Evolutionary conservation across 2,329 filamentous ascomycete genomes (phyloP).

Genomic region (Cladorrhinum sp.): DNA sequence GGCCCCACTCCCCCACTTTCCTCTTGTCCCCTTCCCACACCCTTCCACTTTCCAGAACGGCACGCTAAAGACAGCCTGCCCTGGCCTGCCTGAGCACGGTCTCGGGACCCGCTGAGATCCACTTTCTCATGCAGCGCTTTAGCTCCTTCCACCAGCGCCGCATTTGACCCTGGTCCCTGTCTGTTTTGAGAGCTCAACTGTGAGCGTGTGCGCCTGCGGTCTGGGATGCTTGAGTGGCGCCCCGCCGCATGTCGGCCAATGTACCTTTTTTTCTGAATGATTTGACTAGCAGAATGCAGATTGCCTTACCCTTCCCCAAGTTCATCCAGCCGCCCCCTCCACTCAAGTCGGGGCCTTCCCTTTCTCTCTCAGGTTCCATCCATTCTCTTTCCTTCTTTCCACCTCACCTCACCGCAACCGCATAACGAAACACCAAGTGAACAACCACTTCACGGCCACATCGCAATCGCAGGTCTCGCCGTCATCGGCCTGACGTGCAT

Average conservation of each 20-base stretch:
- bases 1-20: constrained; percentile 11
- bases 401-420: constrained; percentile 1
- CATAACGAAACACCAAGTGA: constrained; percentile 1
- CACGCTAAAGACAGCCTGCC: constrained; percentile 17
- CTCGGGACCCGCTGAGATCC: constrained; percentile 13
- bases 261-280: constrained; percentile 23
- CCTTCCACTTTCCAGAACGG: constrained; percentile 21
- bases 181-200: constrained; percentile 15
- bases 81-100: constrained; percentile 16
- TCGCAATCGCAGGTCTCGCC: background rate
- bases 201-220: background rate
- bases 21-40: background rate
- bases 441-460: background rate
- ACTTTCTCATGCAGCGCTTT: constrained; percentile 15
- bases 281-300: constrained; percentile 14
- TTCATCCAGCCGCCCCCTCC: constrained; percentile 21
- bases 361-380: constrained; percentile 15
- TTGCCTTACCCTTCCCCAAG: constrained; percentile 20
- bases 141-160: constrained; percentile 11
- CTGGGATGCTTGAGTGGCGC: constrained; percentile 16
- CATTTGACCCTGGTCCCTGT: constrained; percentile 18
- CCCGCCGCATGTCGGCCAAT: constrained; percentile 18
- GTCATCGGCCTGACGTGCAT: constrained; percentile 14
- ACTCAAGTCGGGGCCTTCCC: constrained; percentile 9
- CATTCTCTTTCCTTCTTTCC: constrained; percentile 9